Percentiles rank a stretch among this genome's conserved stretches.
phyloP scores from a whole-genome alignment of 768 basidiomycete genomes.

The Panaeolus papilionaceus region DNA sequence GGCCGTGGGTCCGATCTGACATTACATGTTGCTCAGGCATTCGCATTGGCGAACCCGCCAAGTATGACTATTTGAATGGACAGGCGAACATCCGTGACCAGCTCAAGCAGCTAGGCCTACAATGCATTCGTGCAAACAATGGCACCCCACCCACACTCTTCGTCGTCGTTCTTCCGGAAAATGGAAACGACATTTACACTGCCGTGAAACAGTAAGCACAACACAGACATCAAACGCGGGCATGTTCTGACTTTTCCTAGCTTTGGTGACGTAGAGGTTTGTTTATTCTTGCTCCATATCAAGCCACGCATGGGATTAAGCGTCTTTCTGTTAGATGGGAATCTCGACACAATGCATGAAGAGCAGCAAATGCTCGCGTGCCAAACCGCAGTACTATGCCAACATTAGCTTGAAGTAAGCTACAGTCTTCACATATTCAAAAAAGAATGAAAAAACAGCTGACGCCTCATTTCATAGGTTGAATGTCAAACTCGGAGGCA shows the following conservation, averaged over 20 bases:
- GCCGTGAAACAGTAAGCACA: conserved; percentile 76
- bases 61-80: conserved; percentile 59
- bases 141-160: conserved; percentile 58
- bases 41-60: conserved; percentile 46
- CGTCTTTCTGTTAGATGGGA: conserved; percentile 53
- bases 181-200: conserved; percentile 77
- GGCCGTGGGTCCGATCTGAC: neutral
- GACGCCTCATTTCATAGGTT: conserved; percentile 49
- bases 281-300: neutral
- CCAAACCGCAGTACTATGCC: conserved; percentile 80
- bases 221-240: neutral
- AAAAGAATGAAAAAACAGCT: neutral
- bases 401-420: conserved; percentile 81
- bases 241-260: conserved; percentile 41
- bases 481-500: conserved; percentile 86
- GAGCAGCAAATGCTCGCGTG: conserved; percentile 64
- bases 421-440: conserved; percentile 10
- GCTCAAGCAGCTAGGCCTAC: conserved; percentile 56
- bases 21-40: conserved; percentile 54
- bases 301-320: neutral
- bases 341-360: conserved; percentile 85
- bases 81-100: conserved; percentile 61
- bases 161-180: conserved; percentile 75
- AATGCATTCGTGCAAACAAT: conserved; percentile 46
- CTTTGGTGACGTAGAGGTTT: conserved; percentile 67